phyloP scores from a whole-genome alignment of 2,329 filamentous ascomycete genomes.

The Hypoxylon sp. region DNA sequence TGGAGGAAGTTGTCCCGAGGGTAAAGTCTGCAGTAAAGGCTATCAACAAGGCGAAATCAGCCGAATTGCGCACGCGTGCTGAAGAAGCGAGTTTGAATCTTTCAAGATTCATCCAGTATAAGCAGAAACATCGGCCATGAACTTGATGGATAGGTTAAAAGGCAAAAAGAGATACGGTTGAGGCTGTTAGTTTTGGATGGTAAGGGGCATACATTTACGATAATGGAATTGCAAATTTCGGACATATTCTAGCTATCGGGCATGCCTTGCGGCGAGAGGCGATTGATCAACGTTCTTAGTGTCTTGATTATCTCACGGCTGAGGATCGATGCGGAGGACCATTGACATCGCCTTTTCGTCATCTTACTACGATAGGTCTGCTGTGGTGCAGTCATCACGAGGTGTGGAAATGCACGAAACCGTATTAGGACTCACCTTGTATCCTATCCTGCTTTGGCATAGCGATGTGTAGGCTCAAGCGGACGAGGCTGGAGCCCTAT shows the following conservation, averaged over 20 bases:
- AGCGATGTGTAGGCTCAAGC: constrained; percentile 2
- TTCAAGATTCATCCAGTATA: constrained; percentile 74
- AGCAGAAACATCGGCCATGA: constrained; percentile 68
- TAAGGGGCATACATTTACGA: constrained; percentile 31
- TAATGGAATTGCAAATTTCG: neutral
- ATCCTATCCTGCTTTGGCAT: constrained; percentile 5
- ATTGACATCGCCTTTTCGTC: constrained; percentile 2
- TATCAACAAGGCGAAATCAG: constrained; percentile 71
- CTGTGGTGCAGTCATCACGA: constrained; percentile 39
- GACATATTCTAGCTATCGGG: neutral
- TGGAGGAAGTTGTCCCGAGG: constrained; percentile 69
- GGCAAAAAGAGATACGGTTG: constrained; percentile 2
- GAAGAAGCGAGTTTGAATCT: constrained; percentile 75
- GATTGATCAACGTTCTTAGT: neutral
- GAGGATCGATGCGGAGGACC: constrained; percentile 3
- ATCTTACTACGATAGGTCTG: constrained; percentile 18
- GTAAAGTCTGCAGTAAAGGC: constrained; percentile 70
- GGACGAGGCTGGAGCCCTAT: constrained; percentile 14
- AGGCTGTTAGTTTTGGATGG: neutral
- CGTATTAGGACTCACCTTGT: constrained; percentile 41
- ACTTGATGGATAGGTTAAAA: neutral
- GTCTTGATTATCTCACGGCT: neutral
- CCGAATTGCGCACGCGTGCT: constrained; percentile 70
- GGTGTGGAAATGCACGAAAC: constrained; percentile 12
- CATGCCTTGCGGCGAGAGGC: neutral